A percentile compares a stretch with the other conserved stretches of the same genome.
These are phyloP conservation scores for Medicago arabica DNA, from an alignment of 306 rosid species.

Conservation along the genomic window DNA sequence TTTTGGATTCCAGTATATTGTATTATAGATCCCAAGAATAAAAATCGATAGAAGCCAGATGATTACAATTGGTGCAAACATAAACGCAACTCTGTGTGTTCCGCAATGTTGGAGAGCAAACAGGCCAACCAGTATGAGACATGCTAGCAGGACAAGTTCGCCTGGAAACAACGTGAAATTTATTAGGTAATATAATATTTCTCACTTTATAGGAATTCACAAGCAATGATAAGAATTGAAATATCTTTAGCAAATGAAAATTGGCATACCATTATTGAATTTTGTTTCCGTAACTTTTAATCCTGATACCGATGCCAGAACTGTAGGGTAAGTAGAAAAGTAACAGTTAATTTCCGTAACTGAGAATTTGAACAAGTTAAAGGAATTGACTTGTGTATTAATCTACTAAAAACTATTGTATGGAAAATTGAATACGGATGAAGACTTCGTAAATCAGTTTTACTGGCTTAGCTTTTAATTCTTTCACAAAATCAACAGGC, in stretches of 20 bases:
- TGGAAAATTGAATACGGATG: background rate
- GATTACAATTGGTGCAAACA: slow-evolving; percentile 79
- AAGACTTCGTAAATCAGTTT: background rate
- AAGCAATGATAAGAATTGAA: slow-evolving; percentile 4
- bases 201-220: background rate
- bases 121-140: slow-evolving; percentile 75
- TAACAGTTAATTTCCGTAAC: slow-evolving; percentile 5
- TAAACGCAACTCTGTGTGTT: slow-evolving; percentile 75
- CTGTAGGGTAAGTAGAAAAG: slow-evolving; percentile 49
- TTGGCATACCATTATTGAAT: slow-evolving; percentile 57
- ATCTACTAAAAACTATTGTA: background rate
- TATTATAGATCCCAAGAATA: slow-evolving; percentile 76
- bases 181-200: slow-evolving; percentile 19
- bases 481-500: background rate
- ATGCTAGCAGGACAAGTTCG: slow-evolving; percentile 74
- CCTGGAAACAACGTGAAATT: slow-evolving; percentile 50
- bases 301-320: slow-evolving; percentile 85
- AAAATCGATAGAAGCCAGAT: slow-evolving; percentile 82
- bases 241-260: slow-evolving; percentile 18
- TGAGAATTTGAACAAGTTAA: slow-evolving; percentile 20
- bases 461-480: slow-evolving; percentile 17
- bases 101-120: slow-evolving; percentile 91
- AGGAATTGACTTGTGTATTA: background rate
- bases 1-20: slow-evolving; percentile 74
- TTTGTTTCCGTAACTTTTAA: slow-evolving; percentile 60